A percentile compares a stretch with the other conserved stretches of the same genome.
phyloP scores from a whole-genome alignment of 352 stramenopile genomes.

The Phytophthora multivora region DNA sequence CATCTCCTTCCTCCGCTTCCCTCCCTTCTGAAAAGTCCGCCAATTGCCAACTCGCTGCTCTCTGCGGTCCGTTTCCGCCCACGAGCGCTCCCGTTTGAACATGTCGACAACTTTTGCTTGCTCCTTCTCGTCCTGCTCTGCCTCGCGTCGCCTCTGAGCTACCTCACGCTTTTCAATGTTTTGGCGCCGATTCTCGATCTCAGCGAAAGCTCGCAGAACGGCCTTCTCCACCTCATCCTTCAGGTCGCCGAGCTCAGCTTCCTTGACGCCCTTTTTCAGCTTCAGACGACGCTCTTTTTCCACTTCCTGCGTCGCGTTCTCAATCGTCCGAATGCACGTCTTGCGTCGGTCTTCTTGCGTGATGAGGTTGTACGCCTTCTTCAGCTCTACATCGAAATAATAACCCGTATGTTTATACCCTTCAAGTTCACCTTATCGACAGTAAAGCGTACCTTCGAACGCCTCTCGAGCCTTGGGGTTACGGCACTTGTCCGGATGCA shows the following conservation, averaged over 20 bases:
- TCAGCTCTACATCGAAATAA: constrained; percentile 61
- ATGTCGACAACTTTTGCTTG: constrained; percentile 64
- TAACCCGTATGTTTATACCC: neutral
- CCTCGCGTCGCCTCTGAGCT: constrained; percentile 67
- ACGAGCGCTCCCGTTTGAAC: constrained; percentile 80
- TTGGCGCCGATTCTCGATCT: constrained; percentile 77
- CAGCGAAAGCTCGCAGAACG: constrained; percentile 81
- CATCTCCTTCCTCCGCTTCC: constrained; percentile 68
- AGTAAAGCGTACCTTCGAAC: constrained; percentile 73
- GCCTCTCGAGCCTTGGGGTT: constrained; percentile 77
- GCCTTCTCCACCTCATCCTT: constrained; percentile 74
- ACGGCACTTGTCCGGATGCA: constrained; percentile 89
- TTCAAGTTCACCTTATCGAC: neutral
- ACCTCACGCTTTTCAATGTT: constrained; percentile 82
- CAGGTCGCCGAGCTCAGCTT: constrained; percentile 65
- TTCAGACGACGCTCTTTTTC: constrained; percentile 76
- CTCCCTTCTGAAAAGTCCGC: constrained; percentile 78
- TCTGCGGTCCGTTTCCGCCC: constrained; percentile 76
- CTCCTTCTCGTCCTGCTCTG: constrained; percentile 77
- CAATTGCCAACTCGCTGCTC: constrained; percentile 84
- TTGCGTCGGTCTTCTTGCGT: constrained; percentile 86
- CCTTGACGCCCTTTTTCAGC: constrained; percentile 84
- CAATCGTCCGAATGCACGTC: constrained; percentile 77
- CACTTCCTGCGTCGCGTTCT: constrained; percentile 68
- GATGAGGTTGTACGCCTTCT: constrained; percentile 88